Conservation (phyloP, 2,329 filamentous ascomycete species). For the Lasiodiplodia hormozganensis region DNA sequence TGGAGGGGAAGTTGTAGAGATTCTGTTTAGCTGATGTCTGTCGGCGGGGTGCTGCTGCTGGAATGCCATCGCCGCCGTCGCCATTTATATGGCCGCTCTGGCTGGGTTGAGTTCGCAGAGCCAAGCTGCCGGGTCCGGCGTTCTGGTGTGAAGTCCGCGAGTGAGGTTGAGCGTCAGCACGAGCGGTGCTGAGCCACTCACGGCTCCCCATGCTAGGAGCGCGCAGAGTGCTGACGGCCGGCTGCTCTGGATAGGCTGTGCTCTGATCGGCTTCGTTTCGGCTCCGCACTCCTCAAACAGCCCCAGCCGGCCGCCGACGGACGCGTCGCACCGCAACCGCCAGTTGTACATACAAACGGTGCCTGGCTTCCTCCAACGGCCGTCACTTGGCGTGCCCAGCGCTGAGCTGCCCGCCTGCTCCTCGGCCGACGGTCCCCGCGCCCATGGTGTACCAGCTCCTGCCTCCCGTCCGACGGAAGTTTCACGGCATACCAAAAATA, state of each 20-base stretch:
- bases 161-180: constrained; percentile 11
- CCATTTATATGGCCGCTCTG: constrained; percentile 12
- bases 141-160: constrained; percentile 16
- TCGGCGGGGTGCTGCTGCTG: background rate
- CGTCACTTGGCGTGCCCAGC: background rate
- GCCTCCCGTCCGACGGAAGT: constrained; percentile 1
- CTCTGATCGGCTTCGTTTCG: constrained; percentile 8
- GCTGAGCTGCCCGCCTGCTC: background rate
- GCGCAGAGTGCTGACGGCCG: constrained; percentile 17
- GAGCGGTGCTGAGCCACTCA: constrained; percentile 23
- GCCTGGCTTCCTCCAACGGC: background rate
- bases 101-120: background rate
- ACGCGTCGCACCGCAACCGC: background rate
- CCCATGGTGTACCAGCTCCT: background rate
- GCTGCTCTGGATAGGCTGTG: background rate
- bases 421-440: constrained; percentile 9
- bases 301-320: background rate
- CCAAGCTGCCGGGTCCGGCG: constrained; percentile 15
- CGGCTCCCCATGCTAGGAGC: constrained; percentile 18
- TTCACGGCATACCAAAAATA: constrained; percentile 23
- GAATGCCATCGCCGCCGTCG: constrained; percentile 1
- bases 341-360: constrained; percentile 6
- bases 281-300: constrained; percentile 17
- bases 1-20: constrained; percentile 16
- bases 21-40: background rate